phyloP scores from a whole-genome alignment of 78 protist genomes.

The Dictyostelium brefeldianum region DNA sequence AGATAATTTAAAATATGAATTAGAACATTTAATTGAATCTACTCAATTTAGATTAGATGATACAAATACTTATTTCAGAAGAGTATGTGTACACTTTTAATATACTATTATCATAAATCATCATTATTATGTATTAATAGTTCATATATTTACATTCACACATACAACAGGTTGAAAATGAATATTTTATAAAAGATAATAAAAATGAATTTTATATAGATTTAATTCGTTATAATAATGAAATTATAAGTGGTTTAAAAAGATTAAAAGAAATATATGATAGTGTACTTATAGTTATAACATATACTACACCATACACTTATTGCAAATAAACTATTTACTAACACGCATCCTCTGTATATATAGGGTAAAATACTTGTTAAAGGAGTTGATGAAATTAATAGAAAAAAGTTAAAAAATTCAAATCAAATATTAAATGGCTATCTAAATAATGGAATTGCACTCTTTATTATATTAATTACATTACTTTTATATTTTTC shows the following conservation, averaged over 20 bases:
- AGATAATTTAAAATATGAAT: conserved; percentile 11
- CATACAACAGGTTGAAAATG: background rate
- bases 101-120: background rate
- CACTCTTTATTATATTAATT: background rate
- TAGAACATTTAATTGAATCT: conserved; percentile 8
- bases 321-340: too few relatives aligned
- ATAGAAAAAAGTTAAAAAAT: conserved; percentile 10
- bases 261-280: background rate
- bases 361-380: background rate
- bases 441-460: background rate
- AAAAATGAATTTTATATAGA: conserved; percentile 7
- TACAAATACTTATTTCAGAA: background rate
- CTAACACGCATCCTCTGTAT: too few relatives aligned
- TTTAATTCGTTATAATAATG: background rate
- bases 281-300: background rate
- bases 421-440: background rate
- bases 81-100: background rate
- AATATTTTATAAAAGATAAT: conserved; percentile 5
- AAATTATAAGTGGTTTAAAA: background rate
- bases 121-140: background rate
- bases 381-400: background rate
- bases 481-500: background rate
- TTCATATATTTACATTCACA: background rate
- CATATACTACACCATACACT: too few relatives aligned
- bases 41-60: background rate